Percentiles rank a stretch among this genome's conserved stretches.
These are phyloP conservation scores for Aspergillus pseudoglaucus DNA, from an alignment of 2,329 filamentous ascomycete species.

Conservation along the genomic window DNA sequence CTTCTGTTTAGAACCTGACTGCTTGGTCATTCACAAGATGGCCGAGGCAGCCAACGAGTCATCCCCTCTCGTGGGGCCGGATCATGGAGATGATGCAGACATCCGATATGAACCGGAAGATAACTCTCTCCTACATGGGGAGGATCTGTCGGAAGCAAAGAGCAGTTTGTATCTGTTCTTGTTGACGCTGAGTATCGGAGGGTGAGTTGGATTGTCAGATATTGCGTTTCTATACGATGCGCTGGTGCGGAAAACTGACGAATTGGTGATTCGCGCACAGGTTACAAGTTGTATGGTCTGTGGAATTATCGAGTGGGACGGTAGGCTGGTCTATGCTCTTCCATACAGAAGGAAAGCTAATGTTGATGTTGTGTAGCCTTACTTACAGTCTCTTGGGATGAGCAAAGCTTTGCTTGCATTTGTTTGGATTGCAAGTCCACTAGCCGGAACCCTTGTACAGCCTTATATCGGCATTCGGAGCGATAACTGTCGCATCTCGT, in stretches of 20 bases:
- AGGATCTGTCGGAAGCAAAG: slow-evolving; percentile 54
- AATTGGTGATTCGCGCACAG: slow-evolving; percentile 29
- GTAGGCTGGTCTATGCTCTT: slow-evolving; percentile 32
- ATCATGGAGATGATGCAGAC: slow-evolving; percentile 13
- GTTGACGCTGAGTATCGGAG: slow-evolving; percentile 79
- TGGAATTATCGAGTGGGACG: slow-evolving; percentile 89
- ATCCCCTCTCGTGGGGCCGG: slow-evolving; percentile 24
- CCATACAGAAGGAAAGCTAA: neutral
- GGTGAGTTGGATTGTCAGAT: slow-evolving; percentile 33
- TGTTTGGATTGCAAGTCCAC: slow-evolving; percentile 76
- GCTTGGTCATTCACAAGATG: too few relatives aligned
- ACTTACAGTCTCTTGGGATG: slow-evolving; percentile 70
- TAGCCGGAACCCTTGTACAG: slow-evolving; percentile 72
- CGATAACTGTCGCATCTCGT: slow-evolving; percentile 66
- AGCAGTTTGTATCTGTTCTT: slow-evolving; percentile 79
- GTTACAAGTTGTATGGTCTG: slow-evolving; percentile 90
- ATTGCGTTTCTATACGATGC: too few relatives aligned
- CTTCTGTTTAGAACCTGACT: too few relatives aligned
- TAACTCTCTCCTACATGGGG: slow-evolving; percentile 20
- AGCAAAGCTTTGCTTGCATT: slow-evolving; percentile 77
- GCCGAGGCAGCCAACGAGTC: slow-evolving; percentile 10
- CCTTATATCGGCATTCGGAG: slow-evolving; percentile 77
- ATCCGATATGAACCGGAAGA: too few relatives aligned
- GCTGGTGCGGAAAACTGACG: neutral
- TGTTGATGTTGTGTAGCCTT: slow-evolving; percentile 45